Conservation (phyloP, 2,329 filamentous ascomycete species). For the Didymella segeticola region DNA sequence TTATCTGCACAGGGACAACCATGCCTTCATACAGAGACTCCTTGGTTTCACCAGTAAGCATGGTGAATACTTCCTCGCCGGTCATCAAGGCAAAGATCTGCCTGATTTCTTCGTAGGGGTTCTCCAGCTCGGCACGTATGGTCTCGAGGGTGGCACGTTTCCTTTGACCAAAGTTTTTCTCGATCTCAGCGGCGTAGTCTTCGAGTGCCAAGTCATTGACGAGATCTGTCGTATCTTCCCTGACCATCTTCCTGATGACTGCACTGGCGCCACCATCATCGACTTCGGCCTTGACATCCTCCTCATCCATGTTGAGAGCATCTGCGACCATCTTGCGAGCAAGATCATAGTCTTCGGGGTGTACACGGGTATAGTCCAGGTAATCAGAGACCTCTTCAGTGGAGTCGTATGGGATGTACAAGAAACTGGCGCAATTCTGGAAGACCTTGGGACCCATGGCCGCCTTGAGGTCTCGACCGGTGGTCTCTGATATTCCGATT, state of each 20-base stretch:
- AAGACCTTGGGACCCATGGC: conserved; percentile 85
- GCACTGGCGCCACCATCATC: conserved; percentile 89
- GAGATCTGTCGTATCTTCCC: conserved; percentile 90
- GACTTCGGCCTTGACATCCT: conserved; percentile 94
- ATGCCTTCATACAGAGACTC: conserved; percentile 86
- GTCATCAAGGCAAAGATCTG: conserved; percentile 75
- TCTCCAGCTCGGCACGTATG: conserved; percentile 90
- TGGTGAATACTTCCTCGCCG: conserved; percentile 87
- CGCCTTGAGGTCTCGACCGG: conserved; percentile 49
- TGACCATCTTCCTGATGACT: conserved; percentile 93
- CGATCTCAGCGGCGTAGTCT: conserved; percentile 94
- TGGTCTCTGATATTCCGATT: conserved; percentile 83
- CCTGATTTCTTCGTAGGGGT: conserved; percentile 92
- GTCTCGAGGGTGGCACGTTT: conserved; percentile 97
- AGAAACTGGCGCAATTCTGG: conserved; percentile 96
- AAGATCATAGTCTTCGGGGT: conserved; percentile 97
- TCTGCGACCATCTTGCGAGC: conserved; percentile 98
- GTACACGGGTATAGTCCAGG: conserved; percentile 94
- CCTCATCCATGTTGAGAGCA: conserved; percentile 93
- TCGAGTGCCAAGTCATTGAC: conserved; percentile 96
- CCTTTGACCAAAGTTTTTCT: conserved; percentile 89
- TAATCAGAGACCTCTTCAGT: conserved; percentile 85
- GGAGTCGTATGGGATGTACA: conserved; percentile 88
- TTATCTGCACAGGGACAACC: conserved; percentile 89
- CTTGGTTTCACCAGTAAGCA: conserved; percentile 92